Evolutionary conservation across 2,329 filamentous ascomycete species (phyloP), one percentile per base, ranked within the genome.

Genomic region (Epichloe glyceriae): DNA sequence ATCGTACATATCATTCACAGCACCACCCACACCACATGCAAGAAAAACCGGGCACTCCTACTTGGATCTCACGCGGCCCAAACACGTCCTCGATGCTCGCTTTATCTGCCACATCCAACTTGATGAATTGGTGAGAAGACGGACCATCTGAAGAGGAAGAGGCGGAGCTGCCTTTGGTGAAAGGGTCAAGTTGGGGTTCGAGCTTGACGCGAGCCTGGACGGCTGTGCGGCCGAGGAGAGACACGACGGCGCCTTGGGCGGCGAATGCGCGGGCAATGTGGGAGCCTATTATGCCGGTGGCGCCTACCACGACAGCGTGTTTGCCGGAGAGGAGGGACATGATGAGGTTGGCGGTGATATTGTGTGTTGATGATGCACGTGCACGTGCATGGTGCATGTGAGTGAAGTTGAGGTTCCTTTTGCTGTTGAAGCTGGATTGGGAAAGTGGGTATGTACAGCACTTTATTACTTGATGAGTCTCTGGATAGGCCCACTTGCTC

Each of bases 201-300:
- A 67, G 58, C 20, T 67, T 60, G 11, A 74, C 70, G 22, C 65
- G 57, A 22, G 80, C 70, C n/a, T 70, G 67, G 17, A 69, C 56
- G 39, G 67, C 62, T 46, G 74, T 73, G 54, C 83, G 76, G 43
- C 80, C 81, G 19, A 86, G 71, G 10, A 88, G 71, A 15, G 82
- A 75, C 55, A 78, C 75, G 26, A 67, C 65, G 39, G 76, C 82
- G 34, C 82, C 84, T 52, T 82, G 73, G 49, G 63, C 61, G 19
- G 84, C 78, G 60, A 89, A 85, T n/a, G 76, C 72, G 38, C 70
- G 64, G 10, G 85, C 84, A 50, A 89, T 84, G 48, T 79, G 78
- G 41, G 74, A 70, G 43, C 86, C 86, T 57, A 89, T 88, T 49
- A 82, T 80, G 19, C 83, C 80, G 42, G 82, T 84, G 19, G 76